Base-by-base conservation (phyloP, 2,329 filamentous ascomycete genomes). In the Pseudogymnoascus sp. region DNA sequence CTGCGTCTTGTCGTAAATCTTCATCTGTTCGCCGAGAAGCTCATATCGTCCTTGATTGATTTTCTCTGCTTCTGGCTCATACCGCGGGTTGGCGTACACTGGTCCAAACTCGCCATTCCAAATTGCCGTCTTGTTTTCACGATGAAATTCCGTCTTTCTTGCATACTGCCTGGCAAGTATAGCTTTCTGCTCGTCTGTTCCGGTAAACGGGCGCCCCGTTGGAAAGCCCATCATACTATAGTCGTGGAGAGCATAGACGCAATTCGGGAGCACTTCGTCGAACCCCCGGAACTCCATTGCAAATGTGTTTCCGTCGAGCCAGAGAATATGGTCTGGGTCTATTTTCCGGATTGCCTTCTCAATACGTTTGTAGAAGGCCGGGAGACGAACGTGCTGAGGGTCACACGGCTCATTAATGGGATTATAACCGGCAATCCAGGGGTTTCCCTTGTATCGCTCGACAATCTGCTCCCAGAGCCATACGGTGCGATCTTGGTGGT, bases 81-180 rank as follows among this genome's bases (percentile, higher is more conserved):
- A 31, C 67, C 21, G 67, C 16, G 40, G 66, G 40, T 62, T 10
- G 67, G 61, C 72, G 37, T 77, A 77, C 4, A 78, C 75, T 11
- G 75, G 75, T 0, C 77, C 81, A 62, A 79, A 83, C 65, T 83
- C 81, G n/a, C 80, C 80, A 65, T 82, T 82, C 80, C 79, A 83
- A 63, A 79, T 76, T 0, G 79, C 75, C 0, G 75, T 75, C 11
- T 74, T 71, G 45, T 78, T 71, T 26, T 72, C 66, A 6, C 70
- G 71, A 75, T 80, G 80, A 67, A 79, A 80, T n/a, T 77, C 73
- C 1, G 75, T 75, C 69, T 82, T 82, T 11, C 80, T 74, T 12
- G 77, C 69, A 66, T 78, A 81, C 37, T 77, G 74, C 1, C 69
- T 71, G 64, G 78, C 75, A 3, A 81, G 71, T 8, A 71, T 72